Evolutionary conservation across 2,329 filamentous ascomycete species (phyloP).

Genomic region (Colletotrichum tofieldiae): DNA sequence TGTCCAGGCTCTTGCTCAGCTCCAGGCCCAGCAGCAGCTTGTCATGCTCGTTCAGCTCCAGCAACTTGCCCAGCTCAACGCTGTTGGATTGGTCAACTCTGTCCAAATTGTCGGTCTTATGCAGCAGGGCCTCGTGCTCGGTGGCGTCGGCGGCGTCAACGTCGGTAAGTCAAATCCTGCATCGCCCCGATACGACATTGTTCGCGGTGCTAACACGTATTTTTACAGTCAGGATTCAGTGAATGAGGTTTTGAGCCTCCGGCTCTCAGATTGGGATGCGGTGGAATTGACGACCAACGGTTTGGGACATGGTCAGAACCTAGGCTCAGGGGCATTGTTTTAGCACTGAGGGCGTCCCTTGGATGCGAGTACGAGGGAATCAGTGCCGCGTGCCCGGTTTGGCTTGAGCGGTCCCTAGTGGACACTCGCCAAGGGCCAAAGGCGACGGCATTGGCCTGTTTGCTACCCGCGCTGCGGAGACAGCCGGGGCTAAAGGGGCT

Average conservation of each 20-base stretch:
- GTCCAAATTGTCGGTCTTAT: slow-evolving; percentile 46
- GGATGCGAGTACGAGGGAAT: slow-evolving; percentile 3
- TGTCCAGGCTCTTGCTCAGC: slow-evolving; percentile 47
- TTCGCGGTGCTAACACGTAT: neutral
- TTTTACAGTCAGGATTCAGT: neutral
- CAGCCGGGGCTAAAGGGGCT: neutral
- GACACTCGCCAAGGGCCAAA: neutral
- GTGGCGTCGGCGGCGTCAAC: slow-evolving; percentile 38
- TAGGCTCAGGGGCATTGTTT: neutral
- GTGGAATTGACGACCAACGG: neutral
- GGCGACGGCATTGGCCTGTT: neutral
- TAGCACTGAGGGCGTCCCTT: neutral
- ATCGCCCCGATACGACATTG: slow-evolving; percentile 30
- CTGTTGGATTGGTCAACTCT: slow-evolving; percentile 46
- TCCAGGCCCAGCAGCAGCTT: slow-evolving; percentile 49
- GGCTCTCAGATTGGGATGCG: neutral
- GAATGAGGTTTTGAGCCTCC: neutral
- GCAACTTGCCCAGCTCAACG: slow-evolving; percentile 48
- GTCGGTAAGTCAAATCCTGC: slow-evolving; percentile 51
- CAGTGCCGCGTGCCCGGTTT: neutral
- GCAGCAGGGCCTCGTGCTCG: slow-evolving; percentile 45
- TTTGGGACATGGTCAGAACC: neutral
- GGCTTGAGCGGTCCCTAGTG: neutral
- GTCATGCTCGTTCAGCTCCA: slow-evolving; percentile 48
- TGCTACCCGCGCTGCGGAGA: neutral